Conservation (phyloP, 495 filamentous ascomycete species). For the Penicillium cinerascens region DNA sequence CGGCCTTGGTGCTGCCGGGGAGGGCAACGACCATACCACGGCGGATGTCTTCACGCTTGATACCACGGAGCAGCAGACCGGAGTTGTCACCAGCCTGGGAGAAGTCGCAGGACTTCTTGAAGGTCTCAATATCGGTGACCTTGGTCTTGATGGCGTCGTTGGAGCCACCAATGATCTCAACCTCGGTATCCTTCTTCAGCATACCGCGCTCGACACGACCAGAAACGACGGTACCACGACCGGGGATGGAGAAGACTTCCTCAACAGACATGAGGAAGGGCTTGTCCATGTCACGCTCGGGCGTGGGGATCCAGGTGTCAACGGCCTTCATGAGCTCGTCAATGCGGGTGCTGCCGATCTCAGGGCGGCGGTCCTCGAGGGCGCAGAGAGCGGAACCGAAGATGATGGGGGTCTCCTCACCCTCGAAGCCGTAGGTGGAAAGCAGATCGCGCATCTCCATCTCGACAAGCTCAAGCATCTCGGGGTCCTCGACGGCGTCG, state of each 20-base stretch:
- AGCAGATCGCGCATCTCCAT: constrained; percentile 99
- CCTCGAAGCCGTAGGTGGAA: constrained; percentile 89
- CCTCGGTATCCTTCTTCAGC: constrained; percentile 86
- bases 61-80: constrained; percentile 91
- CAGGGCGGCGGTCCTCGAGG: constrained; percentile 79
- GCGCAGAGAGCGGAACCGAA: constrained; percentile 95
- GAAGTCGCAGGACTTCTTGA: constrained; percentile 97
- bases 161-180: constrained; percentile 84
- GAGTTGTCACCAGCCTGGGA: constrained; percentile 95
- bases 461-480: constrained; percentile 99
- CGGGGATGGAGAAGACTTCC: constrained; percentile 97
- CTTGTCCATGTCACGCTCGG: constrained; percentile 86
- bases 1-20: constrained; percentile 73
- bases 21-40: constrained; percentile 90
- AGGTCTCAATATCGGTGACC: constrained; percentile 98
- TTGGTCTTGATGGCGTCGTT: constrained; percentile 86
- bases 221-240: constrained; percentile 94
- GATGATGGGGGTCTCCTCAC: constrained; percentile 94
- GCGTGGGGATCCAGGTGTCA: constrained; percentile 94
- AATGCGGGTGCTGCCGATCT: constrained; percentile 82
- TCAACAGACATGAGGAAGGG: constrained; percentile 98
- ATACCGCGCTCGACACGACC: constrained; percentile 95
- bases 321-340: constrained; percentile 85
- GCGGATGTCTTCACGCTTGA: constrained; percentile 87
- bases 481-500: constrained; percentile 90